A percentile compares a stretch with the other conserved stretches of the same genome.
phyloP scores from a whole-genome alignment of 2,329 filamentous ascomycete species.

The Phialophora expanda region DNA sequence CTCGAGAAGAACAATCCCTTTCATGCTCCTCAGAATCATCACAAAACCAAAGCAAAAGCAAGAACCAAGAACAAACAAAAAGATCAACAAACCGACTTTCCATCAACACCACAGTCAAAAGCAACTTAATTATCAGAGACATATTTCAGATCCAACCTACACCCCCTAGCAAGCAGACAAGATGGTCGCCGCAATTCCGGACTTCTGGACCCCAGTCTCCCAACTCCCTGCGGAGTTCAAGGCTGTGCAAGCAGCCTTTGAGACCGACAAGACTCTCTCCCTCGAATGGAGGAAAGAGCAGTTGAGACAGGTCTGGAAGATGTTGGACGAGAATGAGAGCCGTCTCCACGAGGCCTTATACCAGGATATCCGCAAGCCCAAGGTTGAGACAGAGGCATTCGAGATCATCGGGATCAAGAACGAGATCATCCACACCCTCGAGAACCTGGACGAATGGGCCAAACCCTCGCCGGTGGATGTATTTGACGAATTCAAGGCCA shows the following conservation, averaged over 20 bases:
- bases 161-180: neutral
- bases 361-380: slow-evolving; percentile 46
- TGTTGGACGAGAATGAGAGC: slow-evolving; percentile 49
- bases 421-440: slow-evolving; percentile 48
- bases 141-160: too few relatives aligned
- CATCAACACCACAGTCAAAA: neutral
- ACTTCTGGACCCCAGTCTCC: neutral
- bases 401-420: slow-evolving; percentile 45
- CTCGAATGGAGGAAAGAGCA: slow-evolving; percentile 51
- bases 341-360: slow-evolving; percentile 44
- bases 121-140: too few relatives aligned
- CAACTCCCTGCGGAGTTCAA: slow-evolving; percentile 6
- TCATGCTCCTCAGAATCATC: slow-evolving; percentile 1
- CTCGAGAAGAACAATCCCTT: neutral
- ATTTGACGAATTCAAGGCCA: slow-evolving; percentile 8
- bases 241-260: slow-evolving; percentile 40
- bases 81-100: neutral
- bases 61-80: neutral
- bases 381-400: slow-evolving; percentile 43
- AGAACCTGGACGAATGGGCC: slow-evolving; percentile 50
- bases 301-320: slow-evolving; percentile 50
- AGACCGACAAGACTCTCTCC: slow-evolving; percentile 45
- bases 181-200: slow-evolving; percentile 7
- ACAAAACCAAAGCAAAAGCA: neutral
- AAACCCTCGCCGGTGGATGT: slow-evolving; percentile 37